Percentiles rank a stretch among this genome's conserved stretches.
phyloP scores from a whole-genome alignment of 2,329 filamentous ascomycete species.

The Didymella segeticola region DNA sequence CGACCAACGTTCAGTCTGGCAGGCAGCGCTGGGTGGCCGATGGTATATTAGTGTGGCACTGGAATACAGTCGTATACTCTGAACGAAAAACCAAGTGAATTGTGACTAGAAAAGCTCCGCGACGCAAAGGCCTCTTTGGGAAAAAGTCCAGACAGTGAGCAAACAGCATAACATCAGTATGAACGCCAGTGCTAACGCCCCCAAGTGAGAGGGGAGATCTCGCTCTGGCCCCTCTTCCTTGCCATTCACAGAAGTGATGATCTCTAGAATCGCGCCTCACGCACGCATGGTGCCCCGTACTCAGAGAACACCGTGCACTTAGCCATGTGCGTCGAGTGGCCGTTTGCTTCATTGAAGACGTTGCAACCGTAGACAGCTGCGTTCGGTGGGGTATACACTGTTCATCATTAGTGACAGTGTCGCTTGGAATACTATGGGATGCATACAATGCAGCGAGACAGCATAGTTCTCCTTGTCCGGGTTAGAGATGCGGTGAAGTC shows the following conservation, averaged over 20 bases:
- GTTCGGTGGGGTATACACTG: constrained; percentile 86
- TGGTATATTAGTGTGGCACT: no score
- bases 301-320: constrained; percentile 44
- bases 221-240: background rate
- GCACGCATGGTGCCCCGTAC: constrained; percentile 30
- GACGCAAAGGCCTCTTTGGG: no score
- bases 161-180: no score
- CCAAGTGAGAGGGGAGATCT: background rate
- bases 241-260: background rate
- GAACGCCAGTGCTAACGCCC: background rate
- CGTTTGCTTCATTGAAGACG: constrained; percentile 79
- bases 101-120: no score
- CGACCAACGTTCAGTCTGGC: no score
- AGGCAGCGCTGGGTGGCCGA: no score
- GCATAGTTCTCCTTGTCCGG: constrained; percentile 73
- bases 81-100: no score
- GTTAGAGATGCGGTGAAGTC: constrained; percentile 84
- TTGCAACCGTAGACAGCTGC: constrained; percentile 82
- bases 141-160: no score
- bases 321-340: constrained; percentile 49
- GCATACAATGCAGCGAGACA: constrained; percentile 78
- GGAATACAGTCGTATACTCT: no score
- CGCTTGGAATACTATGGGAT: background rate
- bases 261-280: constrained; percentile 1
- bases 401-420: background rate